These are phyloP conservation scores for Petunia axillaris DNA, from an alignment of 257 asterid genomes.

Conservation along the genomic window DNA sequence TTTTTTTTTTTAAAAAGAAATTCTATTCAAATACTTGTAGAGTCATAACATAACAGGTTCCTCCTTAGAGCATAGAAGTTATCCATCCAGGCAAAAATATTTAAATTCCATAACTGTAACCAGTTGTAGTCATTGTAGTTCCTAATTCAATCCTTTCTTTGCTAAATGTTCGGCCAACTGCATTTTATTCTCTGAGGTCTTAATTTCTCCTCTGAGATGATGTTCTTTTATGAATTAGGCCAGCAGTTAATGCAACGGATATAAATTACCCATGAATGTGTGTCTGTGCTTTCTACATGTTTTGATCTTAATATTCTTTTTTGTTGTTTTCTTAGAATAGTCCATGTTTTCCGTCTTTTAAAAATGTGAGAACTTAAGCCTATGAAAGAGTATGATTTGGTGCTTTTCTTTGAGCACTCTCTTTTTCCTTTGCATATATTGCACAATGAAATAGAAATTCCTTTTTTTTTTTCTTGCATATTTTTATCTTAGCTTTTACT, in stretches of 20 bases:
- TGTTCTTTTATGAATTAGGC: neutral
- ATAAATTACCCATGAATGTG: constrained; percentile 1
- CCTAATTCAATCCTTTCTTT: too few species aligned
- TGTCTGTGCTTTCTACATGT: neutral
- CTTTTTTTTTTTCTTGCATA: too few species aligned
- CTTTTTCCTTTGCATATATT: constrained; percentile 25
- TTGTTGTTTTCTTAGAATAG: neutral
- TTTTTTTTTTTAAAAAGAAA: too few species aligned
- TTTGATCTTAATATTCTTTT: neutral
- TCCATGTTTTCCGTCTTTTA: neutral
- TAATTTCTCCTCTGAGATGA: constrained; percentile 26
- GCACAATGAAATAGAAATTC: neutral
- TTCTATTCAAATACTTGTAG: too few species aligned
- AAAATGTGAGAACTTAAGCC: neutral
- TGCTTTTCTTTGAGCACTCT: constrained; percentile 14
- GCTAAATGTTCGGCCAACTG: too few species aligned
- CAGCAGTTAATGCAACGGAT: neutral
- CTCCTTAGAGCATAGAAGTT: too few species aligned
- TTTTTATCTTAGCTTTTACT: too few species aligned
- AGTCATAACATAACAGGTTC: too few species aligned
- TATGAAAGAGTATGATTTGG: constrained; percentile 18
- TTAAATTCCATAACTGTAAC: too few species aligned
- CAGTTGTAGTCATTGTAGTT: too few species aligned
- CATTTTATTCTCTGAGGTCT: constrained; percentile 51
- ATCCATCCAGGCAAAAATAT: too few species aligned